Evolutionary conservation across 2,329 filamentous ascomycete genomes (phyloP), one percentile per base, ranked within the genome.

Genomic region (Alternaria brassicae): DNA sequence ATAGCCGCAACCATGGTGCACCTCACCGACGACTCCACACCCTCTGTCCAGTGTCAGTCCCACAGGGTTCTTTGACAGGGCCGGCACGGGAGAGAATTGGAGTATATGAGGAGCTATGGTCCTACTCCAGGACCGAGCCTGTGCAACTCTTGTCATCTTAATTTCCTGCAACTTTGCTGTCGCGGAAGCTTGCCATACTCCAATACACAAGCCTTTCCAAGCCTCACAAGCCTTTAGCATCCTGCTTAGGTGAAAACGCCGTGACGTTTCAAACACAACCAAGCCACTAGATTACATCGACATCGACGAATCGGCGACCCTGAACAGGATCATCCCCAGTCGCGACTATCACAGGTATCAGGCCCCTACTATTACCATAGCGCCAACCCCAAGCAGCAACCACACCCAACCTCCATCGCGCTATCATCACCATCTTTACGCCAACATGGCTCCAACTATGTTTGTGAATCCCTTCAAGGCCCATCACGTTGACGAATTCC

Each of bases 381-480:
- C 55, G 34, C 61, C 55, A 49, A 47, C 36, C 37, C 58, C 61
- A 40, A 40, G 37, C 37, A 40, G 6, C 19, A 40, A 47, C 30
- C 58, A 57, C 62, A 61, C 60, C 63, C 64, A 58, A 52, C 62
- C 4, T 23, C 54, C 37, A 40, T 49, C 23, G 40, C 49, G 42
- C 30, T 32, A 47, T 48, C 50, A 58, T 15, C 53, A 51, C 49
- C 49, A 45, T 52, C 60, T 40, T 52, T 58, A 56, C 65, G 49
- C 62, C 67, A 76, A 65, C 2, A 81, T 81, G 78, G 70, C 72
- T 52, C 67, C 65, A 45, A 69, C 65, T 30, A 72, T 80, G 58
- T 75, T 83, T 56, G 78, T 76, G 37, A 80, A 83, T 63, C 83
- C 82, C 1, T 85, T 85, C 75, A 80, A 81, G 58, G 82, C 77